Evolutionary conservation across 345 rosid genomes (phyloP).

Genomic region (Pugionium dolabratum): DNA sequence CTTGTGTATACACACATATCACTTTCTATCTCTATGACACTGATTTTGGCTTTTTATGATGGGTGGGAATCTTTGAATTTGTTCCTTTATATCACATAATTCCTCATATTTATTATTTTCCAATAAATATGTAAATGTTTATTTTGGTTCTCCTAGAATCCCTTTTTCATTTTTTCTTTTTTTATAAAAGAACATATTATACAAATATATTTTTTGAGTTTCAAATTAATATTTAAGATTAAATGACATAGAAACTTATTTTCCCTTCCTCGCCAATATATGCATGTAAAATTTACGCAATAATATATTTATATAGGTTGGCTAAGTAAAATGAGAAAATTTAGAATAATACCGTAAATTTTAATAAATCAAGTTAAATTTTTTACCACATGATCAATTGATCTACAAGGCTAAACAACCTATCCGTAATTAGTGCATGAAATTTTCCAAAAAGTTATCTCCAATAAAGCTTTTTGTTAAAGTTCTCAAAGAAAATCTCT

Average conservation of each 20-base stretch:
- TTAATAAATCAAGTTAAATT: no score
- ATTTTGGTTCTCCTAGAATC: no score
- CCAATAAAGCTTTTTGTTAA: no score
- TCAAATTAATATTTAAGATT: no score
- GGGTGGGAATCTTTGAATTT: slow-evolving; percentile 33
- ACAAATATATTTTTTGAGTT: no score
- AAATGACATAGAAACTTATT: no score
- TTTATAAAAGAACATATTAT: no score
- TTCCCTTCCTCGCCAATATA: no score
- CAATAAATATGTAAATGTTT: no score
- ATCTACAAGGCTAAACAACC: neutral
- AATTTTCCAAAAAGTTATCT: neutral
- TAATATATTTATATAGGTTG: neutral
- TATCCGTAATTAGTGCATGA: neutral
- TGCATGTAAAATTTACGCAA: no score
- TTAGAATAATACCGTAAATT: neutral
- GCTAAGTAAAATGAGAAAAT: neutral
- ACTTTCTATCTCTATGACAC: slow-evolving; percentile 23
- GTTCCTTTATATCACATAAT: slow-evolving; percentile 26
- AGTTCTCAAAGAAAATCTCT: no score
- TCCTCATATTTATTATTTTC: neutral
- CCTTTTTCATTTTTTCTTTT: no score
- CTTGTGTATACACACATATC: slow-evolving; percentile 3
- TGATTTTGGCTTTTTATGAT: slow-evolving; percentile 31
- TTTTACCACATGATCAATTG: neutral